A percentile compares a stretch with the other conserved stretches of the same genome.
These are phyloP conservation scores for Fusarium domesticum DNA, from an alignment of 2,329 filamentous ascomycete genomes.

Conservation along the genomic window DNA sequence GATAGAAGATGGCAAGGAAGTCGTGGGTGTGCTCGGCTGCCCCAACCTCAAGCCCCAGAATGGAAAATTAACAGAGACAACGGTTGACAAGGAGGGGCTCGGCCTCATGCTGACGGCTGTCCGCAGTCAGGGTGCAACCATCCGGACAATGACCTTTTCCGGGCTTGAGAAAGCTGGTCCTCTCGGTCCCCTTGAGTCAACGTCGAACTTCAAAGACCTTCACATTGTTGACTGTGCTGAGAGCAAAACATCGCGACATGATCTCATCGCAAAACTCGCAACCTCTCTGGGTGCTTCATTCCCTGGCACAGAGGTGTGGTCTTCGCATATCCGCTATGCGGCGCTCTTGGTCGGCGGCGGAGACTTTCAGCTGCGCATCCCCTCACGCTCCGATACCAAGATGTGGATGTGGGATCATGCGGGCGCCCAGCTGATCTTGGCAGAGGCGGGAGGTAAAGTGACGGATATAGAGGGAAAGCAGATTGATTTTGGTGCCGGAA, in stretches of 20 bases:
- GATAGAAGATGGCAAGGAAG: slow-evolving; percentile 54
- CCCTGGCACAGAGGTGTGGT: slow-evolving; percentile 40
- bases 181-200: slow-evolving; percentile 21
- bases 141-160: slow-evolving; percentile 25
- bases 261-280: slow-evolving; percentile 32
- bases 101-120: slow-evolving; percentile 37
- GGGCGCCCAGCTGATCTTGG: slow-evolving; percentile 55
- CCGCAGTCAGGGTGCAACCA: slow-evolving; percentile 31
- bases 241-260: slow-evolving; percentile 32
- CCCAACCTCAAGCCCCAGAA: slow-evolving; percentile 50
- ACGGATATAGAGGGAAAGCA: slow-evolving; percentile 45
- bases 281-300: slow-evolving; percentile 31
- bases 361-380: slow-evolving; percentile 35
- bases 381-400: slow-evolving; percentile 12
- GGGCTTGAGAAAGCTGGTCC: slow-evolving; percentile 18
- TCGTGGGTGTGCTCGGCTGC: slow-evolving; percentile 58
- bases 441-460: slow-evolving; percentile 52
- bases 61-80: slow-evolving; percentile 37
- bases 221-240: slow-evolving; percentile 36
- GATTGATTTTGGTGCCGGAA: slow-evolving; percentile 37
- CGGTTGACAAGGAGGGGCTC: slow-evolving; percentile 33
- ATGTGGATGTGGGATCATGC: slow-evolving; percentile 53
- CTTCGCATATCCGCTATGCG: slow-evolving; percentile 40
- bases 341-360: slow-evolving; percentile 38
- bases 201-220: slow-evolving; percentile 19